Base-by-base conservation (phyloP, 345 rosid species). In the Schrenkiella parvula region DNA sequence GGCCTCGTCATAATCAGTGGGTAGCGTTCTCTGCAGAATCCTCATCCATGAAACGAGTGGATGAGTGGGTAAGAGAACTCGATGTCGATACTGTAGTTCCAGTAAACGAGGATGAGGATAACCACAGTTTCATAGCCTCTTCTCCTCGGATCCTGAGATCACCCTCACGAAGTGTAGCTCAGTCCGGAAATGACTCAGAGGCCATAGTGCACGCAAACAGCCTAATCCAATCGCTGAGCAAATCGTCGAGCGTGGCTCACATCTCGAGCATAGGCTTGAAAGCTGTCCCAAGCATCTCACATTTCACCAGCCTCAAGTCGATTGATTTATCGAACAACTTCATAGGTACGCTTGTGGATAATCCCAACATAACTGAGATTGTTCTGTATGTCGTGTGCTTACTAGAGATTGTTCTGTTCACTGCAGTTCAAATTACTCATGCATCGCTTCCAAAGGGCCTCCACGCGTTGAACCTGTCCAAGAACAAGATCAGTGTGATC, bases 401-500 rank as follows among this genome's bases (percentile, higher is more conserved):
- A 53, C 51, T 42, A 29, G n/a, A 28, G 3, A 71, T 12, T 77
- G 31, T 55, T 52, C 31, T 57, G 55, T 53, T 26, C 39, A 43
- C 2, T 82, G 84, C 89, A 95, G 99, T 78, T 50, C 83, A 79
- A 64, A 86, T 91, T 4, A 75, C 85, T 50, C 78, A 88, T 13
- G 91, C 93, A 68, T 93, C 86, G 15, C 81, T 91, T 64, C 97
- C 99, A 6, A 95, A 87, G 83, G 93, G 97, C 9, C 90, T 95
- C 2, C 97, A 91, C 46, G 74, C 81, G 5, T 82, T 91, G 66
- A 78, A 95, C 81, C 78, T 95, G 17, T 87, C 99, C 8, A 91
- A 84, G 79, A 95, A 95, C 84, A 91, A 84, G 85, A 89, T 91
- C 80, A 81, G 51, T 70, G 69, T 78, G 10, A 87, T 91, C 25